Conservation (phyloP, 1,284 basidiomycete genomes). For the Fistulina hepatica region DNA sequence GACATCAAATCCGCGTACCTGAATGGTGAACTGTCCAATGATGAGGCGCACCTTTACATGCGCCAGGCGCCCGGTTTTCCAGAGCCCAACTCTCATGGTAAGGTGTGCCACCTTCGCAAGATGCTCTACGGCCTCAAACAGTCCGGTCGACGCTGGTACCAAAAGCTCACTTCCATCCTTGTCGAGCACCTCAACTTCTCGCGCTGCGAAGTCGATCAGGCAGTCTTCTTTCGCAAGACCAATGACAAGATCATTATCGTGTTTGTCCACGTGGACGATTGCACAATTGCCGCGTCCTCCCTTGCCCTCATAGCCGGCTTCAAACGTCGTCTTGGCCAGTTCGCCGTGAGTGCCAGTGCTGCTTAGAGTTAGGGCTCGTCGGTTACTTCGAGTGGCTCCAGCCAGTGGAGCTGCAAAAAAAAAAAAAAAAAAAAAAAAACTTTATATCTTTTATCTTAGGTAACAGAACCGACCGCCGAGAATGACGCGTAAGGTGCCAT, state of each 20-base stretch:
- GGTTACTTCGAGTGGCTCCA: too few species aligned
- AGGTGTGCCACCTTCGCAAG: slow-evolving; percentile 11
- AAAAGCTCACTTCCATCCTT: slow-evolving; percentile 10
- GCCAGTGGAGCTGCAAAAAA: too few species aligned
- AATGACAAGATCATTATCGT: slow-evolving; percentile 9
- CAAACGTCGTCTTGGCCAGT: too few species aligned
- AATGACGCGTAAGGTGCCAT: too few species aligned
- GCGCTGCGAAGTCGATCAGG: slow-evolving; percentile 2
- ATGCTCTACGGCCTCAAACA: slow-evolving; percentile 19
- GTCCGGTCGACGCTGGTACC: slow-evolving; percentile 15
- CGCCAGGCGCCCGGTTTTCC: slow-evolving; percentile 5
- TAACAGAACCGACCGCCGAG: too few species aligned
- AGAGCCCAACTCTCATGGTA: background rate
- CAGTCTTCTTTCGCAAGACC: slow-evolving; percentile 6
- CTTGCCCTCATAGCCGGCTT: too few species aligned
- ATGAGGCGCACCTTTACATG: slow-evolving; percentile 9
- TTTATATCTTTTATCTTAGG: too few species aligned
- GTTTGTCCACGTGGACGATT: slow-evolving; percentile 14
- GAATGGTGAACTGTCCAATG: slow-evolving; percentile 4
- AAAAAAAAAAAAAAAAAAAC: too few species aligned
- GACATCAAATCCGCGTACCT: slow-evolving; percentile 7
- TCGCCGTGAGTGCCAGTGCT: too few species aligned
- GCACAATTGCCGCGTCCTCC: slow-evolving; percentile 7
- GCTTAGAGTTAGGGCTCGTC: too few species aligned
- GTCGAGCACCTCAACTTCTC: slow-evolving; percentile 9